Conservation (phyloP, 139 green algal species). For the Asterochloris erici region DNA sequence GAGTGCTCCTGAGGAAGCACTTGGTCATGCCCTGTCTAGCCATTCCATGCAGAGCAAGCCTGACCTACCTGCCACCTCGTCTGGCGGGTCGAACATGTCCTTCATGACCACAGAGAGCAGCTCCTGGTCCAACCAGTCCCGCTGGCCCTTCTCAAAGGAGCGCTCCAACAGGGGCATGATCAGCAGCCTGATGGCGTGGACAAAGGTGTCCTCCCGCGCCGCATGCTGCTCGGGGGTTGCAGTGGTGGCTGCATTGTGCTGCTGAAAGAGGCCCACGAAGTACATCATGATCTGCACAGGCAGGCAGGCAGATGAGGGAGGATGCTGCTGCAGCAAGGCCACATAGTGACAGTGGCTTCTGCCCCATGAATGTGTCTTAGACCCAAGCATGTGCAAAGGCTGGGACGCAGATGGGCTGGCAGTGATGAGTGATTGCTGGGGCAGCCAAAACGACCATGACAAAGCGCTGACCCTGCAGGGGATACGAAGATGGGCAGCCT, state of each 20-base stretch:
- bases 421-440: too few relatives aligned
- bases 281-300: conserved; percentile 43
- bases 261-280: conserved; percentile 58
- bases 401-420: too few relatives aligned
- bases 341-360: too few relatives aligned
- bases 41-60: too few relatives aligned
- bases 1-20: too few relatives aligned
- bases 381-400: too few relatives aligned
- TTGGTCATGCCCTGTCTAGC: too few relatives aligned
- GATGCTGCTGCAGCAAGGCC: too few relatives aligned
- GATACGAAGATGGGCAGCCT: too few relatives aligned
- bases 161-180: conserved; percentile 78
- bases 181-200: conserved; percentile 65
- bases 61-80: conserved; percentile 17
- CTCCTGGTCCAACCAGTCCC: conserved; percentile 34
- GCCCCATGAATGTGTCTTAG: too few relatives aligned
- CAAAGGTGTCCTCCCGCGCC: conserved; percentile 39
- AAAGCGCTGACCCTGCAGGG: too few relatives aligned
- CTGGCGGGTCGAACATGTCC: conserved; percentile 24
- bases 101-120: conserved; percentile 40
- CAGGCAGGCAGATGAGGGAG: background rate
- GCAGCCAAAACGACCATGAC: too few relatives aligned
- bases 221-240: background rate
- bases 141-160: conserved; percentile 46
- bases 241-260: background rate